Base-by-base conservation (phyloP, 2,329 filamentous ascomycete species). In the Diaporthe capsici region DNA sequence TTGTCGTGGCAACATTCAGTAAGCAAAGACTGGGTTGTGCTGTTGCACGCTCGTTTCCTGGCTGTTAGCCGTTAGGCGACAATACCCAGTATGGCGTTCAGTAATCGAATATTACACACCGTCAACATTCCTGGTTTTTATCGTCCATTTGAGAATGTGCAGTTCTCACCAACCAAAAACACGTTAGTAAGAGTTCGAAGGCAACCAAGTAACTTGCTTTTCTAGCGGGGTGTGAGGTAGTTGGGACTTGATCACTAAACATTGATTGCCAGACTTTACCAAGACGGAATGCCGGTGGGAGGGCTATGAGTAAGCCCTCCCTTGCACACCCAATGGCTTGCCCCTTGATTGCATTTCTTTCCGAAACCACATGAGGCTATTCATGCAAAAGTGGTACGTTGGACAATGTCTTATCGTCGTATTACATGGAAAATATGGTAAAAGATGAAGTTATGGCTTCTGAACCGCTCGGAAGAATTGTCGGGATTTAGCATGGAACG, bases 241-340 rank as follows among this genome's bases (percentile, higher is more conserved):
- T 22, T 58, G 28, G 25, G 28, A 34, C 5, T 15, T 49, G 61
- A 67, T 67, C 61, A 67, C 61, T 67, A 67, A 65, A 67, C 61
- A 67, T 67, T 25, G 1, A 37, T 17, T 37, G 1, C 3, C 20
- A 49, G 20, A 15, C 34, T 5, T 13, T 12, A 15, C 60, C 13
- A 20, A 28, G 1, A 22, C 0, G 58, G 58, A 31, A 49, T 25
- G 25, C 17, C 15, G 39, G 25, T 28, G 6, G 2, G 3, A 65
- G 39, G 60, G 60, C 60, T 47, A 31, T 67, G 42, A 67, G 61
- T 67, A 67, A 67, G 61, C 61, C 9, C 12, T 49, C 25, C 17
- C 42, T 67, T 34, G 28, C 17, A n/a, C 10, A 47, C 6, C 44
- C 42, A n/a, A 49, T 67, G 5, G 42, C 2, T 37, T 39, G 28